Base-by-base conservation (phyloP, 129 eudicot species). In the Flaveria sonorensis region DNA sequence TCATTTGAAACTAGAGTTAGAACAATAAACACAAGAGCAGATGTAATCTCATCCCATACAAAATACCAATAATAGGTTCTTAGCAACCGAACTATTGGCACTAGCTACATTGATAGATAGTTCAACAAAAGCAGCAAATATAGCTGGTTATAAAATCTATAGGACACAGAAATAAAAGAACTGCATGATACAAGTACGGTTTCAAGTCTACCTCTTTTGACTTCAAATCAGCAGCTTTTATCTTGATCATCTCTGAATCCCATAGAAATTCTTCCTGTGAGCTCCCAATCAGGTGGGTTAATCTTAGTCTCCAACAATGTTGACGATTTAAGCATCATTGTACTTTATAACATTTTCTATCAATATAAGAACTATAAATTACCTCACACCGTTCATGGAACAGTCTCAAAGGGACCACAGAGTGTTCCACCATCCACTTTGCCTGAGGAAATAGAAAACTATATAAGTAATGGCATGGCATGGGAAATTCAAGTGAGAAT, bases 331-430 rank as follows among this genome's bases (percentile, higher is more conserved):
- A 42, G 45, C 56, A 10, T 47, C 62, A 55, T 23, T 53, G 63
- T 56, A 55, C 53, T 45, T 79, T 53, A 52, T 53, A 65, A 39
- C 52, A 40, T 66, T 52, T n/a, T 73, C 19, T 80, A 73, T 72
- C 23, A 69, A 70, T 20, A 3, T 12, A 53, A 48, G 48, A 77
- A 7, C 48, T 12, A 46, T 36, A 40, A 56, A 24, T 73, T 66
- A 95, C 99, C 93, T 95, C 99, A 77, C 99, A 95, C 16, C 99
- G 99, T 85, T 95, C 99, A 81, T 95, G 99, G 57, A 95, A 95
- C 64, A 87, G 85, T 80, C 91, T 92, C 83, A 92, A 78, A 21
- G 99, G 91, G 18, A 95, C 96, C 74, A 95, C 60, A 57, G 99
- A 75, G 78, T 87, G 83, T 79, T 95, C 99, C 67, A 95, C 99